phyloP scores from a whole-genome alignment of 1,284 basidiomycete species.

The Phellopilus nigrolimitatus region DNA sequence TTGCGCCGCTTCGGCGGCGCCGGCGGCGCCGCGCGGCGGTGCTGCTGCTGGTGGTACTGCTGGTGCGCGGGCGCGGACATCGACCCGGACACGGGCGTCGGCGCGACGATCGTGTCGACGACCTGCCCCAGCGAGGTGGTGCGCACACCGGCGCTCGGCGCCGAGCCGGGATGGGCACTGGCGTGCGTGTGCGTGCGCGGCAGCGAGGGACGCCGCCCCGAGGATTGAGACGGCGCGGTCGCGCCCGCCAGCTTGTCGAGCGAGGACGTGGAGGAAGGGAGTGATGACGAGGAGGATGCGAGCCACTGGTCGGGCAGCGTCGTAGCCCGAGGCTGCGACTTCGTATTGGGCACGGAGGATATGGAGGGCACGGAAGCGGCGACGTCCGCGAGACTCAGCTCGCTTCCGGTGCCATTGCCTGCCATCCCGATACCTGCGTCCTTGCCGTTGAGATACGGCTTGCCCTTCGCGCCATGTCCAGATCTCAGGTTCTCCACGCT shows the following conservation, averaged over 20 bases:
- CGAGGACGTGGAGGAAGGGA: conserved; percentile 16
- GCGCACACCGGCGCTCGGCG: neutral
- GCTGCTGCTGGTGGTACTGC: conserved; percentile 23
- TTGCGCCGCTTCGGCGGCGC: conserved; percentile 56
- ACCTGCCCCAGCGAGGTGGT: conserved; percentile 2
- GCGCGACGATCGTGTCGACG: conserved; percentile 14
- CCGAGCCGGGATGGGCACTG: neutral
- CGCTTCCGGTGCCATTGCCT: conserved; percentile 51
- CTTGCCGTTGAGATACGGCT: neutral
- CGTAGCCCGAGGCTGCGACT: conserved; percentile 9
- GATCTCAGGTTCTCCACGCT: conserved; percentile 51
- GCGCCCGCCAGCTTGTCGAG: conserved; percentile 23
- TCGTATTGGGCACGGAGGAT: conserved; percentile 21
- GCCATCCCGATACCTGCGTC: conserved; percentile 25
- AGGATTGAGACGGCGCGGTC: conserved; percentile 17
- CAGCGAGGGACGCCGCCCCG: conserved; percentile 6
- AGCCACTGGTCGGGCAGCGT: conserved; percentile 7
- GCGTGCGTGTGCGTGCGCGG: conserved; percentile 15
- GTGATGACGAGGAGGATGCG: conserved; percentile 15
- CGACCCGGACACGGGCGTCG: conserved; percentile 12
- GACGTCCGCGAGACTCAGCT: conserved; percentile 43
- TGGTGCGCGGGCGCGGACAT: conserved; percentile 16
- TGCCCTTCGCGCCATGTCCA: conserved; percentile 3
- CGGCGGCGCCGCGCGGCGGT: conserved; percentile 44
- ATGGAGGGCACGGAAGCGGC: conserved; percentile 29